These are phyloP conservation scores for Neofusicoccum kwambonambiense DNA, from an alignment of 2,329 filamentous ascomycete genomes.

Conservation along the genomic window DNA sequence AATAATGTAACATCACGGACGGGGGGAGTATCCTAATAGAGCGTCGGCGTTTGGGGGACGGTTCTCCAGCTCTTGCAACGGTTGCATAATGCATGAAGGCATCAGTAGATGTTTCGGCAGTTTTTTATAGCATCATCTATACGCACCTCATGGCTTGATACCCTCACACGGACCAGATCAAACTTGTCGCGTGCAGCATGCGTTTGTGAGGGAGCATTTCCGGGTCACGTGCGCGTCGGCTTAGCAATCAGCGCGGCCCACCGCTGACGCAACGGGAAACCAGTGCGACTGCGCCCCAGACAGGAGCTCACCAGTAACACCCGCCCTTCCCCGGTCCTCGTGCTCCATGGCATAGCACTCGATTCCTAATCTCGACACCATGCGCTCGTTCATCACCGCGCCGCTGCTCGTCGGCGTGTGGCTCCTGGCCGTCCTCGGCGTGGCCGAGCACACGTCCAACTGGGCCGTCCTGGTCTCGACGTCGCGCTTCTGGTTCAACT, in stretches of 20 bases:
- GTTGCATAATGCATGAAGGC: background rate
- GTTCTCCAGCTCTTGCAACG: background rate
- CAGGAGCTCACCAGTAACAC: slow-evolving; percentile 1
- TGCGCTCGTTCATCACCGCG: background rate
- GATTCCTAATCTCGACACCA: background rate
- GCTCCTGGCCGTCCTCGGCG: background rate
- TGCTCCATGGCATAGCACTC: background rate
- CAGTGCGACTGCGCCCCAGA: background rate
- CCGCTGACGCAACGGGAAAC: background rate
- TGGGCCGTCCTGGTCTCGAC: slow-evolving; percentile 99
- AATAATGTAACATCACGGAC: slow-evolving; percentile 3
- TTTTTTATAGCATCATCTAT: background rate
- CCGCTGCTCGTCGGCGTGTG: background rate
- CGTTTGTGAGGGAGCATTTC: background rate
- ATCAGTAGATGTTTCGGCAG: background rate
- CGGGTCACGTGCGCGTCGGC: background rate
- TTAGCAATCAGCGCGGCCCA: background rate
- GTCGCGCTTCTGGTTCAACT: slow-evolving; percentile 99
- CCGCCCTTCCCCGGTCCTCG: background rate
- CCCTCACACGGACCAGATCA: background rate
- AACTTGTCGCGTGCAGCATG: background rate
- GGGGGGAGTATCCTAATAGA: slow-evolving; percentile 7
- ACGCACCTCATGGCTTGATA: slow-evolving; percentile 1
- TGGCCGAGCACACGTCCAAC: slow-evolving; percentile 87
- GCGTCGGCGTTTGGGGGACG: slow-evolving; percentile 11